A percentile compares a stretch with the other conserved stretches of the same genome.
These are phyloP conservation scores for Allantophomopsis cytisporea DNA, from an alignment of 2,329 filamentous ascomycete species.

Conservation along the genomic window DNA sequence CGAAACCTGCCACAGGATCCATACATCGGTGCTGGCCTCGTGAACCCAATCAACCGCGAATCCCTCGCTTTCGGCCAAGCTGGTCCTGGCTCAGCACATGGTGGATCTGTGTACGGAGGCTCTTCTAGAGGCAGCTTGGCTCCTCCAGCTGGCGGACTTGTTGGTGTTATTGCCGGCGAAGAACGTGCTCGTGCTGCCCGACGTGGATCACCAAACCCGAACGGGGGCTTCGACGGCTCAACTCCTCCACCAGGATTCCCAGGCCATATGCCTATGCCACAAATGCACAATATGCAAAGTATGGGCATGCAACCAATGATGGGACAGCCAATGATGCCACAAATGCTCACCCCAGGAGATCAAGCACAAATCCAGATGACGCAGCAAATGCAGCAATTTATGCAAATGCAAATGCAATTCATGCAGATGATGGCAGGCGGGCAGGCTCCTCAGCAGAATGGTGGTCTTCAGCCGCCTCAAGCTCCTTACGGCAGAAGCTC, in stretches of 20 bases:
- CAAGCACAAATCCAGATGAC: constrained; percentile 70
- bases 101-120: constrained; percentile 8
- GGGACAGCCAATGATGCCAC: constrained; percentile 15
- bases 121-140: constrained; percentile 3
- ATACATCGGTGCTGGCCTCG: constrained; percentile 66
- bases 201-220: constrained; percentile 57
- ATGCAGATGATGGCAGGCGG: constrained; percentile 63
- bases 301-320: constrained; percentile 17
- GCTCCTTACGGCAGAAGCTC: constrained; percentile 4
- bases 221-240: constrained; percentile 17
- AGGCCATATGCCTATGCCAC: background rate
- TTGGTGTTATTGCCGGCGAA: constrained; percentile 79
- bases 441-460: constrained; percentile 7
- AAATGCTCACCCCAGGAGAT: constrained; percentile 39
- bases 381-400: constrained; percentile 75
- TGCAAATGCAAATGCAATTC: constrained; percentile 92
- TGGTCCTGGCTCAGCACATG: constrained; percentile 30
- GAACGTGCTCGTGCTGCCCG: constrained; percentile 68
- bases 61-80: constrained; percentile 53
- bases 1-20: constrained; percentile 73
- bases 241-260: constrained; percentile 9
- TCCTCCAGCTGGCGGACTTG: constrained; percentile 60
- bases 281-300: constrained; percentile 7
- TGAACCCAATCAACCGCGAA: constrained; percentile 60
- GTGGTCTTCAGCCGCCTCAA: constrained; percentile 10